Percentiles rank a stretch among this genome's conserved stretches.
These are phyloP conservation scores for Phaeosphaeria sp. DNA, from an alignment of 2,329 filamentous ascomycete species.

Conservation along the genomic window DNA sequence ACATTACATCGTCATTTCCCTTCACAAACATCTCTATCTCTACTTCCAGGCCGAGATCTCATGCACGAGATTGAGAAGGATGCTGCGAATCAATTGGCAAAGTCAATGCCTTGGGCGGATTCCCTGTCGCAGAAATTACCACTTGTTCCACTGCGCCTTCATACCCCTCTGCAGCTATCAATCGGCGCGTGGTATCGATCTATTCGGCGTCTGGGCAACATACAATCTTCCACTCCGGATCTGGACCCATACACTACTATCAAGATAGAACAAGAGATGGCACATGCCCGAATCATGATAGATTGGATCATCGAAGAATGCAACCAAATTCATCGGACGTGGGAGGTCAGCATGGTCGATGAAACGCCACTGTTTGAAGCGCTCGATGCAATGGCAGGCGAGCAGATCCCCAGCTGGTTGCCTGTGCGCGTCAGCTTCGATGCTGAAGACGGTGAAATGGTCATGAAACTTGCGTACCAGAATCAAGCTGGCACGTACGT, in stretches of 20 bases:
- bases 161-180: slow-evolving; percentile 34
- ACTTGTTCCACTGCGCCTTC: slow-evolving; percentile 35
- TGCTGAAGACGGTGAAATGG: slow-evolving; percentile 35
- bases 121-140: slow-evolving; percentile 27
- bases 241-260: neutral
- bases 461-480: slow-evolving; percentile 38
- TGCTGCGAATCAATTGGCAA: slow-evolving; percentile 27
- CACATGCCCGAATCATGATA: slow-evolving; percentile 30
- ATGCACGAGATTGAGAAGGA: slow-evolving; percentile 24
- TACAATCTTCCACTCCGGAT: neutral
- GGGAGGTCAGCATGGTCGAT: slow-evolving; percentile 27
- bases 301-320: slow-evolving; percentile 26
- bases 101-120: slow-evolving; percentile 28
- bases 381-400: slow-evolving; percentile 32
- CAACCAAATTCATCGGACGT: slow-evolving; percentile 30
- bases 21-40: slow-evolving; percentile 15
- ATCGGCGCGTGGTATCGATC: slow-evolving; percentile 35
- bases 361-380: slow-evolving; percentile 28
- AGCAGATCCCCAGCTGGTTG: slow-evolving; percentile 36
- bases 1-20: slow-evolving; percentile 33
- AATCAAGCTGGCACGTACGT: slow-evolving; percentile 17
- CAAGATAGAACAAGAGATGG: slow-evolving; percentile 4
- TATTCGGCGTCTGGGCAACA: slow-evolving; percentile 11
- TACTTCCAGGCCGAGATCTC: slow-evolving; percentile 21
- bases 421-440: slow-evolving; percentile 35